These are phyloP conservation scores for Zygotorulaspora danielsina DNA, from an alignment of 805 yeast species.

Conservation along the genomic window DNA sequence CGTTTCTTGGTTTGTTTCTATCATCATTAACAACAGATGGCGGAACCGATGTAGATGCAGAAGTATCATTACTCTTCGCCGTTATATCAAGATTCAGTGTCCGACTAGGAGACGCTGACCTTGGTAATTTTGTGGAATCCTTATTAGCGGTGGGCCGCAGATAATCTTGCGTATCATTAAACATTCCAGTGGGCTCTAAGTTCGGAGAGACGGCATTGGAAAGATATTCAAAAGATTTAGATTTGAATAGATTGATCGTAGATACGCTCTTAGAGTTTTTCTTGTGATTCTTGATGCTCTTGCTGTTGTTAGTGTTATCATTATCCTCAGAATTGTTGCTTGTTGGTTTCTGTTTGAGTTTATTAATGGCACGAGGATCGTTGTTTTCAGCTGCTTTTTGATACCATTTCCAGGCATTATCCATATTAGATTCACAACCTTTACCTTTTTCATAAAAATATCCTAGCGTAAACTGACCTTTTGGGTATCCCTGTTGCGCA, in stretches of 20 bases:
- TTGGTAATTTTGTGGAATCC: background rate
- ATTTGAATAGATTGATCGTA: conserved; percentile 25
- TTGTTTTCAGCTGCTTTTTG: conserved; percentile 63
- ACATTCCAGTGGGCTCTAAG: conserved; percentile 10
- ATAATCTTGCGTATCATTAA: conserved; percentile 1
- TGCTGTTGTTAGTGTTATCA: background rate
- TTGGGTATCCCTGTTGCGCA: conserved; percentile 66
- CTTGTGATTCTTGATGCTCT: conserved; percentile 12
- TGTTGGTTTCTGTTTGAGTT: conserved; percentile 21
- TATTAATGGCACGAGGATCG: conserved; percentile 46
- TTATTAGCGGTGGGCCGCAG: background rate
- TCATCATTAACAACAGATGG: conserved; percentile 1
- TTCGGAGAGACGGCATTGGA: conserved; percentile 1
- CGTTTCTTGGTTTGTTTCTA: conserved; percentile 1
- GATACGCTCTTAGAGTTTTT: conserved; percentile 19
- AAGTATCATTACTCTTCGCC: background rate
- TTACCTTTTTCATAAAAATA: conserved; percentile 82
- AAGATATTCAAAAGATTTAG: conserved; percentile 8
- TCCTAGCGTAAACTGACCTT: conserved; percentile 83
- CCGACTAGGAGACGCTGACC: background rate
- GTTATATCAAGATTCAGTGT: background rate
- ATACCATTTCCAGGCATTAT: conserved; percentile 70
- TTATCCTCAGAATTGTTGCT: background rate
- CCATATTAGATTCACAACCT: conserved; percentile 62
- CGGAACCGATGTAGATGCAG: background rate